phyloP scores from a whole-genome alignment of 169 alveolate genomes.

The Plasmodium adleri region DNA sequence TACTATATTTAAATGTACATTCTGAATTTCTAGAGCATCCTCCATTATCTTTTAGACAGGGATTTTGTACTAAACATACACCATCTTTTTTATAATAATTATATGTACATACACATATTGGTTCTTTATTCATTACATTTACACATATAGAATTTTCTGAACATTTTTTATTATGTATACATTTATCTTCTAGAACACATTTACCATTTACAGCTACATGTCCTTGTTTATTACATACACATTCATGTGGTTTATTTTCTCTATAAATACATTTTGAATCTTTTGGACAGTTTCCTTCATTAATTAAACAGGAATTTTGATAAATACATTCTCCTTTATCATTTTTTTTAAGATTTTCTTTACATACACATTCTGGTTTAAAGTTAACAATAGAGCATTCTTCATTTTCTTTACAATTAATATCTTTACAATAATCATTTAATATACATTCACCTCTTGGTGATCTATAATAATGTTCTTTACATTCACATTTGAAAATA shows the following conservation, averaged over 20 bases:
- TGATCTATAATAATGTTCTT: not conserved
- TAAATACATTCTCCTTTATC: constrained; percentile 19
- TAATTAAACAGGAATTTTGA: constrained; percentile 25
- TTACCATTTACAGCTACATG: constrained; percentile 12
- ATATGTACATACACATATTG: constrained; percentile 60
- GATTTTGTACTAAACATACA: constrained; percentile 31
- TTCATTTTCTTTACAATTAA: constrained; percentile 27
- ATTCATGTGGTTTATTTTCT: constrained; percentile 39
- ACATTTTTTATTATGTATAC: constrained; percentile 18
- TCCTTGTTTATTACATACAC: constrained; percentile 50
- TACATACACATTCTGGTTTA: constrained; percentile 38
- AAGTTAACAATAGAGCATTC: constrained; percentile 12
- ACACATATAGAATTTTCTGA: constrained; percentile 69
- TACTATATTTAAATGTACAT: constrained; percentile 11
- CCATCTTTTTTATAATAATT: constrained; percentile 31
- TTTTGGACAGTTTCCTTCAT: constrained; percentile 41
- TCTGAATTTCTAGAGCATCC: constrained; percentile 36
- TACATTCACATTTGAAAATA: constrained; percentile 23
- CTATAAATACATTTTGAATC: constrained; percentile 48
- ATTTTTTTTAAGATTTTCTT: constrained; percentile 33
- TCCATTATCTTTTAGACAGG: constrained; percentile 46
- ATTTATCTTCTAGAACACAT: constrained; percentile 48
- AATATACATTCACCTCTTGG: constrained; percentile 25
- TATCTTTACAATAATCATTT: constrained; percentile 12
- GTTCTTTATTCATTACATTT: constrained; percentile 45